Evolutionary conservation across 345 rosid genomes (phyloP).

Genomic region (Ailanthus altissimus): DNA sequence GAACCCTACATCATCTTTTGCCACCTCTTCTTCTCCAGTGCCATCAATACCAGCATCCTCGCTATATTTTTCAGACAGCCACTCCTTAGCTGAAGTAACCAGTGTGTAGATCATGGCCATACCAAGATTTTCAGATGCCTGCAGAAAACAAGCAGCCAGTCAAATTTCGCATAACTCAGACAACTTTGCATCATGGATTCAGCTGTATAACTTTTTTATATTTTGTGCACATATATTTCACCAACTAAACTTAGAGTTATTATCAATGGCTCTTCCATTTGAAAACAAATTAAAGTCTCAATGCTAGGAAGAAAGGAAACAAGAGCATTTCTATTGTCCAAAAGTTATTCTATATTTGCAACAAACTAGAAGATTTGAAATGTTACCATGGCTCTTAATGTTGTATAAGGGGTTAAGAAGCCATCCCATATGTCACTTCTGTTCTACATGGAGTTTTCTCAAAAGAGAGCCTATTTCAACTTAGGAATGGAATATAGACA

Average conservation of each 20-base stretch:
- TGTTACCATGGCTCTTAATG: background rate
- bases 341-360: background rate
- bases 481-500: background rate
- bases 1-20: constrained; percentile 76
- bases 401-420: background rate
- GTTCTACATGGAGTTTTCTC: background rate
- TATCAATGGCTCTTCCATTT: background rate
- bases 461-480: background rate
- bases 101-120: constrained; percentile 97
- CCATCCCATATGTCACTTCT: background rate
- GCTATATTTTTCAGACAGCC: constrained; percentile 81
- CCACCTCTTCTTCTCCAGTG: constrained; percentile 53
- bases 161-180: constrained; percentile 18
- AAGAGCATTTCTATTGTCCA: background rate
- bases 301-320: background rate
- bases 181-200: background rate
- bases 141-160: constrained; percentile 24
- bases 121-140: constrained; percentile 95
- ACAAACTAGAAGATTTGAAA: background rate
- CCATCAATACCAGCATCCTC: constrained; percentile 48
- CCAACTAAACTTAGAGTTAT: constrained; percentile 10
- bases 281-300: background rate
- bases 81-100: constrained; percentile 86
- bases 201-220: constrained; percentile 10
- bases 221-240: background rate